Base-by-base conservation (phyloP, 2,329 filamentous ascomycete species). In the Clarireedia hainanense region DNA sequence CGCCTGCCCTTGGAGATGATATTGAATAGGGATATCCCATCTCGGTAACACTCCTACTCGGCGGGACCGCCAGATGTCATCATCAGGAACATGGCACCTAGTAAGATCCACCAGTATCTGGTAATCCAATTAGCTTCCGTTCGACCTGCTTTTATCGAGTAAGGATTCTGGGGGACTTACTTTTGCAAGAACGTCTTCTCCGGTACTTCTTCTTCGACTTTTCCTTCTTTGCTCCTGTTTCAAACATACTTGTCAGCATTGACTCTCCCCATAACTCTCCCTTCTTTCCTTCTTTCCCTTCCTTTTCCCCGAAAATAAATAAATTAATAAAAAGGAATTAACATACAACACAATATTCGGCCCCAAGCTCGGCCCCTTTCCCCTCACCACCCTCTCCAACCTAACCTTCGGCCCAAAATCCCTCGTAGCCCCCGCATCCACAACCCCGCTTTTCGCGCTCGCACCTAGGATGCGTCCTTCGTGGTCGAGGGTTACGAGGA, bases 111-210 rank as follows among this genome's bases (percentile, higher is more conserved):
- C 84, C 84, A 87, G 68, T 86, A 86, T 50, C 63, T 65, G 40
- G 23, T 50, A 47, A 56, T 46, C 7, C 27, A 10, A 10, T 30
- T 30, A 30, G 27, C 10, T 30, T 30, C 27, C 7, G 7, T 30
- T 30, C 1, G 27, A 30, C 10, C 2, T 10, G 27, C 27, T 2
- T 3, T 30, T 10, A 10, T 7, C 7, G 27, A 30, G 27, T 10
- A 30, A 30, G 27, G 27, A 46, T 20, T 20, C 20, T 20, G 20
- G 20, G 20, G 20, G 20, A 75, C 78, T 64, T 74, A 86, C 83
- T 84, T 86, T 70, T 86, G 83, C 56, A 87, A 67, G 59, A 87
- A 76, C 1, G 79, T 76, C 77, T 85, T 87, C 72, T 86, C 81
- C 54, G 71, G 71, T 65, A 77, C 76, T 59, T 75, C 74, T 55